These are phyloP conservation scores for Tuber borchii DNA, from an alignment of 495 filamentous ascomycete genomes.

Conservation along the genomic window DNA sequence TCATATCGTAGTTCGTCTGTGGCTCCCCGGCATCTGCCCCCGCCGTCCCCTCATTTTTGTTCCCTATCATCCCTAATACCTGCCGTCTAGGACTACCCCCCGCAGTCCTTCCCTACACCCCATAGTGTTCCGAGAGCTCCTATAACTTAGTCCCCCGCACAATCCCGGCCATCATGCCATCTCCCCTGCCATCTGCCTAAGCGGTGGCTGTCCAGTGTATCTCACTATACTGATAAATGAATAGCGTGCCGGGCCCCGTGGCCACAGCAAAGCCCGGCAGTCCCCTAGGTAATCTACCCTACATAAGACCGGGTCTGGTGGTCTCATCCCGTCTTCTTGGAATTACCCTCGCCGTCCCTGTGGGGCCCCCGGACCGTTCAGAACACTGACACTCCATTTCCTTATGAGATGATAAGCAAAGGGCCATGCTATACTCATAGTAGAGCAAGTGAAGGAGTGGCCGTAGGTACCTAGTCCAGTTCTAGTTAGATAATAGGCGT, in stretches of 20 bases:
- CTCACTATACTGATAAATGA: not conserved
- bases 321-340: not conserved
- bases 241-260: not conserved
- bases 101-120: not conserved
- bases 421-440: too few species aligned
- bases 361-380: not conserved
- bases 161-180: not conserved
- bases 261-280: not conserved
- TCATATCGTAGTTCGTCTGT: too few species aligned
- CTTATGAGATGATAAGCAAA: too few species aligned
- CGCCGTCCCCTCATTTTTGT: not conserved
- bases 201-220: not conserved
- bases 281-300: not conserved
- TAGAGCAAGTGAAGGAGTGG: not conserved
- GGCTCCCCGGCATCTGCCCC: too few species aligned
- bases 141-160: too few species aligned
- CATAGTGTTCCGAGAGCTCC: not conserved
- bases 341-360: not conserved
- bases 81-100: not conserved
- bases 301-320: not conserved
- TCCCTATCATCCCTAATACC: not conserved
- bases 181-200: not conserved
- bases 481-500: not conserved
- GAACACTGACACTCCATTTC: too few species aligned
- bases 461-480: not conserved